Evolutionary conservation across 1,284 basidiomycete genomes (phyloP).

Genomic region (Termitomyces sp.): DNA sequence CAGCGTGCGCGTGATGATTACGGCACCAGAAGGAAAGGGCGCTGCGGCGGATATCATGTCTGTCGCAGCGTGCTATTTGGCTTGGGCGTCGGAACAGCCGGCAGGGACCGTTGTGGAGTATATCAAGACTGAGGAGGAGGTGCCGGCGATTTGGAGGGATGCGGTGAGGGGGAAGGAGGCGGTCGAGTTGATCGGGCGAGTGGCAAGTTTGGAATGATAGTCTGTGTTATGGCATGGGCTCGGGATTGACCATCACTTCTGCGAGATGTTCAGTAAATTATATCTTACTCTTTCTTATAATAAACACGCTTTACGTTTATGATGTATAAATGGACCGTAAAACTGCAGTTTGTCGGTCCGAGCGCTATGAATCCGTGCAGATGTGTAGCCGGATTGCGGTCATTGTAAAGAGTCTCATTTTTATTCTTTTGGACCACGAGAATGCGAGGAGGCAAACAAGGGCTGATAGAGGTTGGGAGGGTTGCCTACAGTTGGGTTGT

Average conservation of each 20-base stretch:
- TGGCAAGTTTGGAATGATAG: slow-evolving; percentile 5
- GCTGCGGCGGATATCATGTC: slow-evolving; percentile 16
- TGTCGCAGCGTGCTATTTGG: slow-evolving; percentile 15
- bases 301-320: neutral
- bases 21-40: slow-evolving; percentile 9
- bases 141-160: slow-evolving; percentile 18
- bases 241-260: neutral
- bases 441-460: too few species aligned
- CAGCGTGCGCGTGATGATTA: slow-evolving; percentile 12
- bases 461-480: too few species aligned
- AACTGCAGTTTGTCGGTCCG: neutral
- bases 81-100: slow-evolving; percentile 18
- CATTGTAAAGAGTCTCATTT: too few species aligned
- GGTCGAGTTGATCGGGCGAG: slow-evolving; percentile 11
- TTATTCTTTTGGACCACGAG: too few species aligned
- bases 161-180: slow-evolving; percentile 13
- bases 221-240: too few species aligned
- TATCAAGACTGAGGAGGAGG: slow-evolving; percentile 17
- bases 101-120: slow-evolving; percentile 16
- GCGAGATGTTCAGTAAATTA: neutral
- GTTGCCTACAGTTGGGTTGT: too few species aligned
- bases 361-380: too few species aligned
- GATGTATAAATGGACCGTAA: neutral
- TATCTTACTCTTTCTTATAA: neutral
- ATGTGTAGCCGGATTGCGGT: too few species aligned